phyloP scores from a whole-genome alignment of 2,329 filamentous ascomycete genomes.

The Sporothrix brunneoviolacea region DNA sequence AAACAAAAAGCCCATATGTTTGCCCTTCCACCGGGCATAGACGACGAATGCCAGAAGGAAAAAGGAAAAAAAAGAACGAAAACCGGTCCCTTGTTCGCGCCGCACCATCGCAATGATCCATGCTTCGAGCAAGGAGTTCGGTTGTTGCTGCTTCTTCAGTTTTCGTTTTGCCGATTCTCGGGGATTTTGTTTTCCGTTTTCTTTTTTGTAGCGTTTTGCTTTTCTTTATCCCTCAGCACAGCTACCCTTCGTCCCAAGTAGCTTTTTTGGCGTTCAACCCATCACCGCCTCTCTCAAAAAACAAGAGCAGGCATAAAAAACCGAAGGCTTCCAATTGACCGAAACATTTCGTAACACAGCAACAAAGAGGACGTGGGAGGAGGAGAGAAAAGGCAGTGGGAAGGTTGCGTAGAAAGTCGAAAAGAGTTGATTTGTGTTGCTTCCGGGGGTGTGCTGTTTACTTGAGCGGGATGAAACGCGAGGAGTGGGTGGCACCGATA shows the following conservation, averaged over 20 bases:
- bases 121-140: background rate
- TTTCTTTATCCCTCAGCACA: background rate
- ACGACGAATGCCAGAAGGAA: background rate
- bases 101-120: background rate
- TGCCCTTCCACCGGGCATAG: conserved; percentile 2
- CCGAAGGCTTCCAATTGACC: conserved; percentile 5
- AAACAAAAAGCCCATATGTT: conserved; percentile 6
- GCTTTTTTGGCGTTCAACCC: background rate
- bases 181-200: conserved; percentile 4
- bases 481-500: conserved; percentile 99
- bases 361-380: background rate
- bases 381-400: background rate
- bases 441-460: conserved; percentile 51
- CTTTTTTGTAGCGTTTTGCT: background rate
- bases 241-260: no score
- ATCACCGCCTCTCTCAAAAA: no score
- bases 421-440: background rate
- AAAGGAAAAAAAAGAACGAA: background rate
- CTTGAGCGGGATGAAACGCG: conserved; percentile 99
- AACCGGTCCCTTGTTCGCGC: background rate
- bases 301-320: background rate
- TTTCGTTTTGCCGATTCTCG: background rate
- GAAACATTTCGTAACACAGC: background rate
- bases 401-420: background rate
- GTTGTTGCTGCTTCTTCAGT: no score